Percentiles rank a stretch among this genome's conserved stretches.
Conservation (phyloP, 495 filamentous ascomycete genomes). For the Podospora pseudocomata region DNA sequence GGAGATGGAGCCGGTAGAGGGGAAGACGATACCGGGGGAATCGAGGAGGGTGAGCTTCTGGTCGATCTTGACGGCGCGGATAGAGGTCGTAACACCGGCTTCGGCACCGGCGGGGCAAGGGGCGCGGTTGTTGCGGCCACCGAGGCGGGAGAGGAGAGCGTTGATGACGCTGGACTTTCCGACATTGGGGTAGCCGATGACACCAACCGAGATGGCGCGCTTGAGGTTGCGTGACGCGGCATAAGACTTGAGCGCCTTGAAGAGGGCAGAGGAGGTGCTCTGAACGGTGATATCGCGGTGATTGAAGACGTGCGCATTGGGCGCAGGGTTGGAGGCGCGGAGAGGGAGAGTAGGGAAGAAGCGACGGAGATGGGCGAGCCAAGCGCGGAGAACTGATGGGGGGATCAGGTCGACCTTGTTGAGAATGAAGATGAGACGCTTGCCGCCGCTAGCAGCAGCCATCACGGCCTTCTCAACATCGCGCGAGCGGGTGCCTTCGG, state of each 20-base stretch:
- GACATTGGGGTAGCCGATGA: conserved; percentile 96
- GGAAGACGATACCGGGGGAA: conserved; percentile 95
- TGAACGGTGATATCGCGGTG: conserved; percentile 85
- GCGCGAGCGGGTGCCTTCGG: conserved; percentile 83
- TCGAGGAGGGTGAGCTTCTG: conserved; percentile 92
- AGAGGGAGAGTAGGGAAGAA: conserved; percentile 93
- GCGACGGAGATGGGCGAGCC: conserved; percentile 80
- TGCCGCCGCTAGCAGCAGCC: conserved; percentile 75
- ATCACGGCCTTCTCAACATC: conserved; percentile 87
- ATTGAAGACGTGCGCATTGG: conserved; percentile 87
- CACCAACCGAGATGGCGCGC: conserved; percentile 84
- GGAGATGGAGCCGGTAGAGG: conserved; percentile 43
- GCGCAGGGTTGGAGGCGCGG: conserved; percentile 75
- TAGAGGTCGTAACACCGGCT: conserved; percentile 85
- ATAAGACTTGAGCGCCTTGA: conserved; percentile 87
- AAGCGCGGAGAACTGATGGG: conserved; percentile 70
- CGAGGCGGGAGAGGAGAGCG: conserved; percentile 76
- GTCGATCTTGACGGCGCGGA: conserved; percentile 90
- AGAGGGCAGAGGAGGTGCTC: conserved; percentile 80
- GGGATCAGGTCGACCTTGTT: conserved; percentile 98
- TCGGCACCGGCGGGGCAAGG: conserved; percentile 89
- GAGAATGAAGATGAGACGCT: conserved; percentile 86
- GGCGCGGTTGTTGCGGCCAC: conserved; percentile 54
- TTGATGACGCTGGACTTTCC: conserved; percentile 98
- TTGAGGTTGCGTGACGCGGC: conserved; percentile 81